Evolutionary conservation across 371 early-diverging fungal species (phyloP).

Genomic region (Mucor indicus): DNA sequence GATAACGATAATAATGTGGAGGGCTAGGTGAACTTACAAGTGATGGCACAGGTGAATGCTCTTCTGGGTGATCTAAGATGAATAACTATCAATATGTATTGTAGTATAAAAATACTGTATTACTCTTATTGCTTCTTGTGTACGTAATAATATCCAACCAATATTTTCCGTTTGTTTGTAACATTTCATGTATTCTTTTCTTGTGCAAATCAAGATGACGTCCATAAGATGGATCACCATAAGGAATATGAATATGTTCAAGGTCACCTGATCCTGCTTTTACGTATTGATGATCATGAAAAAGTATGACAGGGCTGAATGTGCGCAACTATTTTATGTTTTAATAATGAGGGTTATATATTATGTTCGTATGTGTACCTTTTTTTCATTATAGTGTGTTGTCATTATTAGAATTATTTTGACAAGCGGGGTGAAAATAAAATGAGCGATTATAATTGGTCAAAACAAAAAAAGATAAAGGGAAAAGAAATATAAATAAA

Average conservation of each 20-base stretch:
- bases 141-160: conserved; percentile 32
- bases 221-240: conserved; percentile 26
- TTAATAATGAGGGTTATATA: not conserved
- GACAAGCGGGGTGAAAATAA: conserved; percentile 14
- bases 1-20: conserved; percentile 11
- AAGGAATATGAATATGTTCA: conserved; percentile 31
- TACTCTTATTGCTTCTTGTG: conserved; percentile 21
- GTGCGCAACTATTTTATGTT: conserved; percentile 18
- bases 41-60: conserved; percentile 33
- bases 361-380: not conserved
- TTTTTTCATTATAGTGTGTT: not conserved
- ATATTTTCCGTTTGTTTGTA: conserved; percentile 29
- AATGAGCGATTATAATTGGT: too few species aligned
- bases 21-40: conserved; percentile 29
- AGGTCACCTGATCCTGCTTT: conserved; percentile 31
- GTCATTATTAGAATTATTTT: conserved; percentile 3
- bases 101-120: too few species aligned
- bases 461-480: not conserved
- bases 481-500: not conserved
- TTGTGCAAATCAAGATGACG: conserved; percentile 22
- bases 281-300: conserved; percentile 37
- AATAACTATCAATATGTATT: too few species aligned
- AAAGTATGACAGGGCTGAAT: conserved; percentile 38
- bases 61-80: conserved; percentile 28
- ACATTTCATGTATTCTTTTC: conserved; percentile 31